Evolutionary conservation across 345 rosid genomes (phyloP).

Genomic region (Arabis alpina): DNA sequence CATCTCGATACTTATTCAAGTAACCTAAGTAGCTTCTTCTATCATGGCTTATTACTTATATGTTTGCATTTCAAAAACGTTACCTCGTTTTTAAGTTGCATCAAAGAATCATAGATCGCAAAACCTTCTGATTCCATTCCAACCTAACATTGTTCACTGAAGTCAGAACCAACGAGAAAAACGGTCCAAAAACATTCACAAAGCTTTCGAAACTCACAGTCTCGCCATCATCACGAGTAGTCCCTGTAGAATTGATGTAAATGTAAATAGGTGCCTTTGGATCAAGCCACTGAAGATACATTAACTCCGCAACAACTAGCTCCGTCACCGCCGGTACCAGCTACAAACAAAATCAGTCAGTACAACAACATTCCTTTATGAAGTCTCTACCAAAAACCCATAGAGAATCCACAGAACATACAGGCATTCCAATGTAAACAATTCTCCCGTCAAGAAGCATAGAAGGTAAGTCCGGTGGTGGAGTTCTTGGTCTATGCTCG

Average conservation of each 20-base stretch:
- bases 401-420: conserved; percentile 40
- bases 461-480: conserved; percentile 86
- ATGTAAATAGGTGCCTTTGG: conserved; percentile 72
- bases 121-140: conserved; percentile 91
- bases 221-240: conserved; percentile 90
- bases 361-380: neutral
- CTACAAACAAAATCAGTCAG: conserved; percentile 49
- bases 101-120: conserved; percentile 85
- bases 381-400: neutral
- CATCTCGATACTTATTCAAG: neutral
- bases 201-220: conserved; percentile 51
- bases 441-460: conserved; percentile 78
- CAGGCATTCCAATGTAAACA: conserved; percentile 94
- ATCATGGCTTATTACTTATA: neutral
- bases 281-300: conserved; percentile 86
- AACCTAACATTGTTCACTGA: conserved; percentile 51
- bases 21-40: neutral
- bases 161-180: neutral
- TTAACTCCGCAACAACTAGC: conserved; percentile 73
- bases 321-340: conserved; percentile 88
- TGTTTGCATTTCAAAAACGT: conserved; percentile 12
- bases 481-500: conserved; percentile 62
- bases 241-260: conserved; percentile 90
- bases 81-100: conserved; percentile 75
- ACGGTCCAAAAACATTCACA: neutral